Evolutionary conservation across 306 rosid genomes (phyloP).

Genomic region (Prunus mongolica): DNA sequence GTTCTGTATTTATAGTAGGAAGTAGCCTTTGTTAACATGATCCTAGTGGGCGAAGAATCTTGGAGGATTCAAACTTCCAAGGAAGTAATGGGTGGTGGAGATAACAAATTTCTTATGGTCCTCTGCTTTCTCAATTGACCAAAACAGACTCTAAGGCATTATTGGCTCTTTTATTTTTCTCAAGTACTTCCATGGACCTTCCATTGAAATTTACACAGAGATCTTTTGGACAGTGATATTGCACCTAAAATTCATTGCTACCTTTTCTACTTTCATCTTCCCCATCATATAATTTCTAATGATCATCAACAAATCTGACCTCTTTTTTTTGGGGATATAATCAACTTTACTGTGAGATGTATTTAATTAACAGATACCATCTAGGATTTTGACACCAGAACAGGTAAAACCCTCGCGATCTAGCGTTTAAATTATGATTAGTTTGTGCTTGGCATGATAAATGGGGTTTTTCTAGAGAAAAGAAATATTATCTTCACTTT

Average conservation of each 20-base stretch:
- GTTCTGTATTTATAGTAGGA: slow-evolving; percentile 37
- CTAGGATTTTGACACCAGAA: not conserved
- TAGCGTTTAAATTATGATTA: not conserved
- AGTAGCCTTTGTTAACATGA: slow-evolving; percentile 11
- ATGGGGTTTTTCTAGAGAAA: not conserved
- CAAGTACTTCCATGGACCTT: not conserved
- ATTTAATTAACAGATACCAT: not conserved
- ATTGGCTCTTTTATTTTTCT: not conserved
- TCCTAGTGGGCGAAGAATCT: slow-evolving; percentile 34
- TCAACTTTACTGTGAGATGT: not conserved
- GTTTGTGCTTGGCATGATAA: not conserved
- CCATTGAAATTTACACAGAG: not conserved
- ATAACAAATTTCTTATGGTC: slow-evolving; percentile 30
- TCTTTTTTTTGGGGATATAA: not conserved
- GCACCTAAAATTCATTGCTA: not conserved
- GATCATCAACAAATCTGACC: not conserved
- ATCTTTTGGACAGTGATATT: not conserved
- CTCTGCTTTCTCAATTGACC: slow-evolving; percentile 35
- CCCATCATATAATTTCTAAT: not conserved
- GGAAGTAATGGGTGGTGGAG: slow-evolving; percentile 28
- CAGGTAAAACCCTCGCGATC: not conserved
- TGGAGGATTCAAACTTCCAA: slow-evolving; percentile 31
- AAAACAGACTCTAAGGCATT: not conserved
- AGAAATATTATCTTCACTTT: not conserved
- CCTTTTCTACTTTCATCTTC: not conserved